These are phyloP conservation scores for Torulaspora pretoriensis DNA, from an alignment of 1,139 yeast genomes.

Conservation along the genomic window DNA sequence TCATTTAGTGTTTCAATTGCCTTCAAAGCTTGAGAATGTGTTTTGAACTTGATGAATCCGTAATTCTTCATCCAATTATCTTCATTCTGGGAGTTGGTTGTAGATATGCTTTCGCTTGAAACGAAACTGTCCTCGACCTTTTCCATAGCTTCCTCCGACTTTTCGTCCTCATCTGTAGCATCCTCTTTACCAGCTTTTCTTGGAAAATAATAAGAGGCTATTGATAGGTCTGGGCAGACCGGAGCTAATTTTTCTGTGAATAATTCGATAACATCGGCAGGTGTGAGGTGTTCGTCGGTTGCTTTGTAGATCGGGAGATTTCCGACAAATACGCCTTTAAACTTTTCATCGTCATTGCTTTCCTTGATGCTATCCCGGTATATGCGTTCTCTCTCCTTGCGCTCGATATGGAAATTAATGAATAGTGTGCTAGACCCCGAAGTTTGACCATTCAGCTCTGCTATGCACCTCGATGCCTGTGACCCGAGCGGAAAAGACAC, in stretches of 20 bases:
- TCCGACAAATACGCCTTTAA: constrained; percentile 35
- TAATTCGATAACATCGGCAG: constrained; percentile 22
- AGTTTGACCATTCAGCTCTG: constrained; percentile 40
- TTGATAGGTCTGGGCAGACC: constrained; percentile 19
- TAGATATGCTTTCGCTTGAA: neutral
- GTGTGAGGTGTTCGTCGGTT: constrained; percentile 18
- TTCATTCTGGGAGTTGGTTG: constrained; percentile 11
- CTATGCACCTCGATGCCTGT: constrained; percentile 45
- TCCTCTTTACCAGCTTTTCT: constrained; percentile 12
- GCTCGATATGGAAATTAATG: constrained; percentile 50
- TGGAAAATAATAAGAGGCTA: constrained; percentile 33
- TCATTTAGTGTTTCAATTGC: constrained; percentile 42
- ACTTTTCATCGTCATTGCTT: constrained; percentile 26
- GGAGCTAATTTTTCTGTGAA: constrained; percentile 16
- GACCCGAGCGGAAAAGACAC: constrained; percentile 42
- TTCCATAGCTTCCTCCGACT: neutral
- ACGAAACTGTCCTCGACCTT: constrained; percentile 1
- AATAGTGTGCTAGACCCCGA: constrained; percentile 42
- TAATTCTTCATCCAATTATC: constrained; percentile 39
- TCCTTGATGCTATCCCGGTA: constrained; percentile 31
- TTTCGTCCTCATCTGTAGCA: constrained; percentile 3
- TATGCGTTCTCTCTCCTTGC: constrained; percentile 44
- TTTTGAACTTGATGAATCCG: constrained; percentile 45
- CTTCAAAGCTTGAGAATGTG: constrained; percentile 40
- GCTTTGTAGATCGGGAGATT: constrained; percentile 26